A percentile compares a stretch with the other conserved stretches of the same genome.
Evolutionary conservation across 1,284 basidiomycete genomes (phyloP).

Genomic region (Lignosus rhinocerotis): DNA sequence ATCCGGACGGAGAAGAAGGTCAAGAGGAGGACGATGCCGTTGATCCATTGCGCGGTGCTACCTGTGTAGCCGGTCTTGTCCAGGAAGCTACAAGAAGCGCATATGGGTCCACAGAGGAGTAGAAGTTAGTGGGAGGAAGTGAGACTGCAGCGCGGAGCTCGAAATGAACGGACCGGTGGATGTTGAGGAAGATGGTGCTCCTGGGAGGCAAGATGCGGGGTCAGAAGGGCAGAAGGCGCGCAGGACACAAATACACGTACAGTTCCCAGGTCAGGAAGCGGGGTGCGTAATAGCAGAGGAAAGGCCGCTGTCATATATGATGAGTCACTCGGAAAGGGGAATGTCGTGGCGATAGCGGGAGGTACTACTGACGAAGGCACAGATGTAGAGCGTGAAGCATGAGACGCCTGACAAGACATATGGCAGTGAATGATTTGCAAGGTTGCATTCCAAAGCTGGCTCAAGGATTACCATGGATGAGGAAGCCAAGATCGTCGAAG

Average conservation of each 20-base stretch:
- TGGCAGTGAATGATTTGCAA: constrained; percentile 38
- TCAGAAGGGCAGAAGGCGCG: neutral
- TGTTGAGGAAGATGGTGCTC: constrained; percentile 78
- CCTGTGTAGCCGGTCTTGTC: constrained; percentile 75
- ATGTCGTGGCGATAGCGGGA: constrained; percentile 2
- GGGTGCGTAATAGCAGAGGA: constrained; percentile 68
- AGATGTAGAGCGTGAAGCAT: constrained; percentile 58
- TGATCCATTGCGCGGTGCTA: constrained; percentile 61
- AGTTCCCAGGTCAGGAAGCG: constrained; percentile 78
- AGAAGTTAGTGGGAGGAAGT: neutral
- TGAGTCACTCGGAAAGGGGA: neutral
- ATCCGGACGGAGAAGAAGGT: constrained; percentile 67
- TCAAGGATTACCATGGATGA: constrained; percentile 55
- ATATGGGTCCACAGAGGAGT: too few species aligned
- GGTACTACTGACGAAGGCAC: constrained; percentile 55
- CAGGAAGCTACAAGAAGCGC: constrained; percentile 48
- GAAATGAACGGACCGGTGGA: constrained; percentile 58
- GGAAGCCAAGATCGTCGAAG: constrained; percentile 59
- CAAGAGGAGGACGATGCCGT: constrained; percentile 61
- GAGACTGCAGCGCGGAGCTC: neutral
- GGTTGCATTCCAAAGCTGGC: constrained; percentile 36
- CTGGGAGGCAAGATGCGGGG: constrained; percentile 32
- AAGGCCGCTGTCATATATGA: constrained; percentile 55
- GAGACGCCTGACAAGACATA: constrained; percentile 45
- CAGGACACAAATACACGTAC: constrained; percentile 38